phyloP scores from a whole-genome alignment of 2,329 filamentous ascomycete genomes.

The Fusarium drepaniforme region DNA sequence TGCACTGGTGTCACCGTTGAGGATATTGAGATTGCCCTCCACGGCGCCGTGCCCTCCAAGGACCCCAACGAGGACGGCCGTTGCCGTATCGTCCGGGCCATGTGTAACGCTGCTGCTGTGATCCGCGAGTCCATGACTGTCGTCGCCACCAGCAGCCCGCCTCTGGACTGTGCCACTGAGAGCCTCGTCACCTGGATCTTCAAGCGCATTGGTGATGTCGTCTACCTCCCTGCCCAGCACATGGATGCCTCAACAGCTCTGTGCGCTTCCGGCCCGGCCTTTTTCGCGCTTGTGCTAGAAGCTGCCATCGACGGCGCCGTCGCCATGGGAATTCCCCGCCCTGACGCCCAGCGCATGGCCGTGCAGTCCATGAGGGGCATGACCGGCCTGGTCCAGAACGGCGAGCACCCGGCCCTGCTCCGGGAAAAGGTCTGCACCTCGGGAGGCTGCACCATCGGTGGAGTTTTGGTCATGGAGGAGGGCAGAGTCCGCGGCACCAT shows the following conservation, averaged over 20 bases:
- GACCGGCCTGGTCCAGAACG: conserved; percentile 75
- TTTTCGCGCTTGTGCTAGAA: conserved; percentile 81
- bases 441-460: conserved; percentile 82
- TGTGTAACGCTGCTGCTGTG: conserved; percentile 86
- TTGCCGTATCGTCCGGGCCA: conserved; percentile 79
- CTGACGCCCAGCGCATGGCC: conserved; percentile 81
- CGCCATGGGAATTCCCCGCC: conserved; percentile 80
- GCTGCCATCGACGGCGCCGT: conserved; percentile 82
- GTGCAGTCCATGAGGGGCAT: conserved; percentile 83
- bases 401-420: conserved; percentile 81
- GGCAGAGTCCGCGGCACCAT: conserved; percentile 76
- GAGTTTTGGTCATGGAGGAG: conserved; percentile 80
- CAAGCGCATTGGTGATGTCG: conserved; percentile 77
- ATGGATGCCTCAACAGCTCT: conserved; percentile 83
- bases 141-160: conserved; percentile 72
- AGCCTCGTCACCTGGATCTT: conserved; percentile 82
- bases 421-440: conserved; percentile 83
- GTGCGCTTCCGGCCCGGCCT: conserved; percentile 80
- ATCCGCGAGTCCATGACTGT: conserved; percentile 88
- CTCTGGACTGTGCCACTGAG: conserved; percentile 65
- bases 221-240: conserved; percentile 72
- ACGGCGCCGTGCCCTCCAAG: conserved; percentile 64
- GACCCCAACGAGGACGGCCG: conserved; percentile 59
- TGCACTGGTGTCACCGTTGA: conserved; percentile 80
- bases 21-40: conserved; percentile 75